A percentile compares a stretch with the other conserved stretches of the same genome.
These are phyloP conservation scores for Sporothrix protearum DNA, from an alignment of 2,329 filamentous ascomycete genomes.

Conservation along the genomic window DNA sequence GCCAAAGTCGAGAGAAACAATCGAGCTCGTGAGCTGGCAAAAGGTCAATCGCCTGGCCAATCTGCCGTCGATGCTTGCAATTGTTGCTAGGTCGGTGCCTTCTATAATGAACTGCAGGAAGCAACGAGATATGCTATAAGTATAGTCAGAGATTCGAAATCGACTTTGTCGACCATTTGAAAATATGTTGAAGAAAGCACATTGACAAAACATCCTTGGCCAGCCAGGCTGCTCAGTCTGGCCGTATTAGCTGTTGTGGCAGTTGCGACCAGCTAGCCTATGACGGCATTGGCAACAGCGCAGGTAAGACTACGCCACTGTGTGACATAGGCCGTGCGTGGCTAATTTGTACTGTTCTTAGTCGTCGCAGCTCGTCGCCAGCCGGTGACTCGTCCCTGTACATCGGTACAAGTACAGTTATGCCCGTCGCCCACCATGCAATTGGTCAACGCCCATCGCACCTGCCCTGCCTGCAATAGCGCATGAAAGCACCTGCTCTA, in stretches of 20 bases:
- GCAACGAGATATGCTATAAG: not conserved
- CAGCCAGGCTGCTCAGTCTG: conserved; percentile 6
- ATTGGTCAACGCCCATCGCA: not conserved
- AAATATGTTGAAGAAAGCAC: not conserved
- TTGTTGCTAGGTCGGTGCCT: not conserved
- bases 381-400: conserved; percentile 5
- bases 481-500: not conserved
- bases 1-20: not conserved
- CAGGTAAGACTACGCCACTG: conserved; percentile 3
- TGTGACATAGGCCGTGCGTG: not conserved
- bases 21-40: not conserved
- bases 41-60: not conserved
- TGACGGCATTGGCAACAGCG: conserved; percentile 20
- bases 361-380: not conserved
- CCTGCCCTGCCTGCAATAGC: not conserved
- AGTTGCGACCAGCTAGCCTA: conserved; percentile 12
- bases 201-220: not conserved
- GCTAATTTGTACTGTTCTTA: not conserved
- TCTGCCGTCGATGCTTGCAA: not conserved
- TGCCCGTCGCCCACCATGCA: conserved; percentile 9
- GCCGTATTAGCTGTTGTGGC: conserved; percentile 3
- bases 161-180: not conserved
- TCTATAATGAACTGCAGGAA: not conserved
- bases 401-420: no score
- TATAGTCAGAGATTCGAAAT: not conserved